Percentiles rank a stretch among this genome's conserved stretches.
phyloP scores from a whole-genome alignment of 345 rosid species.

The Corymbia maculata region DNA sequence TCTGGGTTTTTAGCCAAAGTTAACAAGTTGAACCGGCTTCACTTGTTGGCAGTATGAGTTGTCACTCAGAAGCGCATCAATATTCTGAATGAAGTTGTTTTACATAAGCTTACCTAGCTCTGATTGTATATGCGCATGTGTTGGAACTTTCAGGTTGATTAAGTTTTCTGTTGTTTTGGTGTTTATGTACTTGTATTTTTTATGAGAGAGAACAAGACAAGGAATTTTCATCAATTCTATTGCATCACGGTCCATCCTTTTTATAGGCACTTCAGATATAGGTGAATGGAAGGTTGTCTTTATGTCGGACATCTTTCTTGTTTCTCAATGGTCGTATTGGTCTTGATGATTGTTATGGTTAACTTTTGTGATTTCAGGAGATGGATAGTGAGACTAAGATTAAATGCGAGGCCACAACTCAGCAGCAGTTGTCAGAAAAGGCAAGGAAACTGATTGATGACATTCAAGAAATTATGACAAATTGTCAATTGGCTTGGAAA shows the following conservation, averaged over 20 bases:
- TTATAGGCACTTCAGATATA: neutral
- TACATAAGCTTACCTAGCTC: neutral
- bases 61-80: neutral
- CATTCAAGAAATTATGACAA: conserved; percentile 45
- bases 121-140: neutral
- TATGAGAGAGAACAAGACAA: neutral
- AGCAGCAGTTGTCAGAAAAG: conserved; percentile 46
- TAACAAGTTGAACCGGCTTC: neutral
- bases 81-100: neutral
- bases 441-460: conserved; percentile 42
- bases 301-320: neutral
- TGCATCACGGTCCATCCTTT: neutral
- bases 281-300: neutral
- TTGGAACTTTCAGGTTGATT: neutral
- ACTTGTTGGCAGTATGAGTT: neutral
- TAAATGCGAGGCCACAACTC: conserved; percentile 36
- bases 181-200: neutral
- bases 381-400: conserved; percentile 16
- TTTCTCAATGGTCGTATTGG: neutral
- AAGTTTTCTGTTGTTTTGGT: neutral
- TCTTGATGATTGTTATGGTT: neutral
- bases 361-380: neutral
- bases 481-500: conserved; percentile 56
- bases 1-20: neutral
- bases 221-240: neutral